Evolutionary conservation across 139 green algal species (phyloP), one percentile per base, ranked within the genome.

Genomic region (Coelastrella sp.): DNA sequence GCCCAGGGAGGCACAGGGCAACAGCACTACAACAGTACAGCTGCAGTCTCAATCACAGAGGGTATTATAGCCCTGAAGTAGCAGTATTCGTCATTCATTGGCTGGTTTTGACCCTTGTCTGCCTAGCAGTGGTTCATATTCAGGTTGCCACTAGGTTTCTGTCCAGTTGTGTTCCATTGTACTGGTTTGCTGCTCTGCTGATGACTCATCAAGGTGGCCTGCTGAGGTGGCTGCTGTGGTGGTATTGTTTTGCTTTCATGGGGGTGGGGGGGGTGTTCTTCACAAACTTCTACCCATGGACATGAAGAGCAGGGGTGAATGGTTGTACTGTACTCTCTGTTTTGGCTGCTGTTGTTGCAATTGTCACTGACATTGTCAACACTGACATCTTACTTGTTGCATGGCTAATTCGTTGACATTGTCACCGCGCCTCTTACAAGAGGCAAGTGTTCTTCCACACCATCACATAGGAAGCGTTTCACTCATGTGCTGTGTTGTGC

Each of bases 111-210:
- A 78, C 90, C 23, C 62, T 84, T 0, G 86, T 93, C 0, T 90
- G 92, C 0, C 8, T 89, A 15, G 64, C 95, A 5, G 81, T 94
- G 15, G 97, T 98, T 94, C 91, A 98, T 63, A 94, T 98, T 19
- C 95, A 98, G 83, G 89, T 96, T 15, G 63, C 91, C 0, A 95
- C 93, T 3, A 84, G 94, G 4, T 96, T 98, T 72, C 80, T 98
- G 50, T 97, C 94, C 0, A 85, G 85, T 64, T 95, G 89, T 73
- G 93, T 94, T 38, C 66, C 91, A 13, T 43, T 96, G 34, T 96
- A 96, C 66, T 98, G 94, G 94, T 95, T 85, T 53, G 86, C 89
- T n/a, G 93, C 93, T 0, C 77, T 81, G 53, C 15, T 74, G 35
- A 79, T 62, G 25, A 30, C 30, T 13, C 27, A 66, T 40, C 50